Conservation (phyloP, 192 early-diverging fungal genomes). For the Coemansia guatemalensis region DNA sequence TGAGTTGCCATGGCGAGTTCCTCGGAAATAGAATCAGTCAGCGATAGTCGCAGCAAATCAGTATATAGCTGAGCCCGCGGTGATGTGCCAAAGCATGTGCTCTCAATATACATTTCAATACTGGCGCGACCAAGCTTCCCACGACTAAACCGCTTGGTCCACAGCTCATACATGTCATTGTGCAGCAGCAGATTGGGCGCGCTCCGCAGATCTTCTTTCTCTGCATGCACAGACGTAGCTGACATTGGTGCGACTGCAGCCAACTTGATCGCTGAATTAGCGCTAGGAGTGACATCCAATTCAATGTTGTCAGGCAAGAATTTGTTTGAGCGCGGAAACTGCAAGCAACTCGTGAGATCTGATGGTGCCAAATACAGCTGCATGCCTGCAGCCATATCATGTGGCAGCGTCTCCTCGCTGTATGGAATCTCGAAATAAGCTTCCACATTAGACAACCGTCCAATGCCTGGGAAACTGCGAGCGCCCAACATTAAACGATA, state of each 20-base stretch:
- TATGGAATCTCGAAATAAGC: slow-evolving; percentile 78
- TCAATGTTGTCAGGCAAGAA: slow-evolving; percentile 32
- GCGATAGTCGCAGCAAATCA: neutral
- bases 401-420: slow-evolving; percentile 30
- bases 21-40: neutral
- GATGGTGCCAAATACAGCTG: neutral
- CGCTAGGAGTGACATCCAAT: too few relatives aligned
- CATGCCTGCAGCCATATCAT: neutral
- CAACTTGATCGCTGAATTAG: neutral
- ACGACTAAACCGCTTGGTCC: neutral
- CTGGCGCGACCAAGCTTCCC: slow-evolving; percentile 1
- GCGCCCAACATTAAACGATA: slow-evolving; percentile 55
- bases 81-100: neutral
- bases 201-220: slow-evolving; percentile 1
- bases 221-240: neutral
- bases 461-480: slow-evolving; percentile 15
- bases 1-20: neutral
- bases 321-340: neutral
- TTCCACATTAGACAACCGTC: slow-evolving; percentile 54
- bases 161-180: slow-evolving; percentile 15
- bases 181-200: slow-evolving; percentile 8
- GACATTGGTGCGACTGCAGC: neutral
- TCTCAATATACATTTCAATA: slow-evolving; percentile 12
- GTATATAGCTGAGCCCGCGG: neutral
- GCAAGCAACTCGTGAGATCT: neutral